A percentile compares a stretch with the other conserved stretches of the same genome.
Evolutionary conservation across 2,329 filamentous ascomycete genomes (phyloP).

Genomic region (Ambrosiella cleistominuta): DNA sequence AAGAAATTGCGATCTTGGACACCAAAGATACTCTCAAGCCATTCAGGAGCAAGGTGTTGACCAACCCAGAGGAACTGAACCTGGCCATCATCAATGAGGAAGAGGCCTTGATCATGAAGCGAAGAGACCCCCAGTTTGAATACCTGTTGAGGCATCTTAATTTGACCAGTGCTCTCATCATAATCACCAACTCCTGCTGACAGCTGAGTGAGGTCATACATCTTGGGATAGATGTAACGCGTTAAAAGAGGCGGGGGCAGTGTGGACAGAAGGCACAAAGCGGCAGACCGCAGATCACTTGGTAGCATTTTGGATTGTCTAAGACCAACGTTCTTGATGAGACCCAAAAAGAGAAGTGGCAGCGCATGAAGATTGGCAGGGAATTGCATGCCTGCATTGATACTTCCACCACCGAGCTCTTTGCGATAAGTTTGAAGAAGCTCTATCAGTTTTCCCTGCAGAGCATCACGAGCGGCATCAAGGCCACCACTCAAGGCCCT

Average conservation of each 20-base stretch:
- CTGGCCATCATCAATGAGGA: constrained; percentile 92
- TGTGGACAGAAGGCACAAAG: constrained; percentile 85
- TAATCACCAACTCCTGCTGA: constrained; percentile 79
- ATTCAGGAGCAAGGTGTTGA: constrained; percentile 75
- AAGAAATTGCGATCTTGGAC: constrained; percentile 66
- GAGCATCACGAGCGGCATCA: constrained; percentile 75
- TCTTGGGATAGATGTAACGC: constrained; percentile 75
- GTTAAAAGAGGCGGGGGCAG: constrained; percentile 77
- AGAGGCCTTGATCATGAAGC: constrained; percentile 76
- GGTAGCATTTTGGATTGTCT: constrained; percentile 88
- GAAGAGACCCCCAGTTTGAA: constrained; percentile 77
- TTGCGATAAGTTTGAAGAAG: constrained; percentile 91
- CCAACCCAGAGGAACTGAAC: constrained; percentile 97
- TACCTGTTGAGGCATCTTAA: constrained; percentile 58
- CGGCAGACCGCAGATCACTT: constrained; percentile 81
- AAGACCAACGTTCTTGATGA: constrained; percentile 92
- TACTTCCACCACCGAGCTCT: constrained; percentile 86
- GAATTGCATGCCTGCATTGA: constrained; percentile 88
- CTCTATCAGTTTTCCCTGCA: constrained; percentile 84
- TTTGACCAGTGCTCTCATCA: constrained; percentile 72
- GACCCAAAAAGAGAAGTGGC: constrained; percentile 74
- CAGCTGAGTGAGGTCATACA: constrained; percentile 91
- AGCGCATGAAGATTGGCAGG: constrained; percentile 79
- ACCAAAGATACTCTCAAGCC: constrained; percentile 81
- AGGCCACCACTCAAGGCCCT: constrained; percentile 68